A percentile compares a stretch with the other conserved stretches of the same genome.
Conservation (phyloP, 2,329 filamentous ascomycete genomes). For the Tolypocladium paradoxum region DNA sequence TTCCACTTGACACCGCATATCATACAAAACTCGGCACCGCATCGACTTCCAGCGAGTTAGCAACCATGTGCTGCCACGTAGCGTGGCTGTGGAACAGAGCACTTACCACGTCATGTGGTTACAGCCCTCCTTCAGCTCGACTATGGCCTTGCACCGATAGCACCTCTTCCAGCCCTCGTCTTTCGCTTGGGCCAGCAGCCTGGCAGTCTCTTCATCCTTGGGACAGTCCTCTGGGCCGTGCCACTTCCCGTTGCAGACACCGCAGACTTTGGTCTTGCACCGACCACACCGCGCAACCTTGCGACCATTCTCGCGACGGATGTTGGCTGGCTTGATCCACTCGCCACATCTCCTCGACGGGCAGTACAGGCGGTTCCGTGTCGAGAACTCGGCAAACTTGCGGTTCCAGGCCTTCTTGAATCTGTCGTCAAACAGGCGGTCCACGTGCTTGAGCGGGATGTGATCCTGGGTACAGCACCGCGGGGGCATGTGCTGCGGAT, state of each 20-base stretch:
- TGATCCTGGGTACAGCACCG: slow-evolving; percentile 64
- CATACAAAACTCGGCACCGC: slow-evolving; percentile 79
- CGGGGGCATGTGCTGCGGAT: slow-evolving; percentile 76
- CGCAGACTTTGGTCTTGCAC: slow-evolving; percentile 68
- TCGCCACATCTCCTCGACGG: slow-evolving; percentile 61
- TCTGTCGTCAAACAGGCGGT: slow-evolving; percentile 57
- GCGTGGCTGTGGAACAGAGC: neutral
- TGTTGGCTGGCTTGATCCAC: slow-evolving; percentile 66
- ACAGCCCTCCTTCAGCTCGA: slow-evolving; percentile 73
- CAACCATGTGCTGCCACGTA: neutral
- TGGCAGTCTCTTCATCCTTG: slow-evolving; percentile 54
- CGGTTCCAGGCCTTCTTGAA: slow-evolving; percentile 76
- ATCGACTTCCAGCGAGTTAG: slow-evolving; percentile 40
- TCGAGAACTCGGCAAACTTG: slow-evolving; percentile 68
- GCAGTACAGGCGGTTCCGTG: slow-evolving; percentile 68
- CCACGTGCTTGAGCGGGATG: slow-evolving; percentile 68
- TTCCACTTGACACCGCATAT: slow-evolving; percentile 76
- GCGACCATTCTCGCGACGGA: slow-evolving; percentile 46
- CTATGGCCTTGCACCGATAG: slow-evolving; percentile 60
- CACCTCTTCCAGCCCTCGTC: slow-evolving; percentile 66
- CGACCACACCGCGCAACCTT: slow-evolving; percentile 59
- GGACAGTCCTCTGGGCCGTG: slow-evolving; percentile 62
- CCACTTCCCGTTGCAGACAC: slow-evolving; percentile 61
- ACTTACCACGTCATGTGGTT: slow-evolving; percentile 81
- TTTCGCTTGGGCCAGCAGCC: slow-evolving; percentile 53